A percentile compares a stretch with the other conserved stretches of the same genome.
Conservation (phyloP, 495 filamentous ascomycete genomes). For the Aspergillus indologenus region DNA sequence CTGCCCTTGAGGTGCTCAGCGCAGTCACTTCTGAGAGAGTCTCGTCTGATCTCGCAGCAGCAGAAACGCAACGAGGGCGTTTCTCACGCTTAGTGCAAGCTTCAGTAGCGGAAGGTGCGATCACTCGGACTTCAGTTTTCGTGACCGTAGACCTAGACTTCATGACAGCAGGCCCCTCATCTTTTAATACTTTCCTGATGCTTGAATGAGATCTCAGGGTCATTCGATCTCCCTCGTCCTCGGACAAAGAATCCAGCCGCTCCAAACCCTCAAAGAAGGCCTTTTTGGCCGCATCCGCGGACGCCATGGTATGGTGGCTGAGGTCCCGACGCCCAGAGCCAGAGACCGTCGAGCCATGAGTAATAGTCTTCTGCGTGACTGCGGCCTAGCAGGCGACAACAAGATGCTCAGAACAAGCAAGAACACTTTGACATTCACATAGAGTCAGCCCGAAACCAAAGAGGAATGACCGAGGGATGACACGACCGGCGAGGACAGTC, state of each 20-base stretch:
- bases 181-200: constrained; percentile 7
- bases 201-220: background rate
- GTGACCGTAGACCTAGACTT: constrained; percentile 1
- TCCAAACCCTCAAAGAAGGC: constrained; percentile 48
- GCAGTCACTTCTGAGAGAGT: background rate
- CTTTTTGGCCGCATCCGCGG: constrained; percentile 30
- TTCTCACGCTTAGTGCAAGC: background rate
- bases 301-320: constrained; percentile 24
- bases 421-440: background rate
- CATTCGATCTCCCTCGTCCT: constrained; percentile 21
- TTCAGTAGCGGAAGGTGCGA: background rate
- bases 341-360: constrained; percentile 17
- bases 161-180: constrained; percentile 13
- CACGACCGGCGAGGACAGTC: constrained; percentile 16
- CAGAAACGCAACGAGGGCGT: too few species aligned
- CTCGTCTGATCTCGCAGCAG: background rate
- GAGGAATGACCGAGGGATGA: background rate
- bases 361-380: background rate
- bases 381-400: constrained; percentile 13
- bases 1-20: constrained; percentile 8
- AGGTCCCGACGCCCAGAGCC: constrained; percentile 8
- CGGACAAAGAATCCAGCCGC: constrained; percentile 39
- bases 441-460: too few species aligned
- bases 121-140: background rate
- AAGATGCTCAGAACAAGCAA: background rate